phyloP scores from a whole-genome alignment of 768 basidiomycete genomes.

The Tulasnella sp. region DNA sequence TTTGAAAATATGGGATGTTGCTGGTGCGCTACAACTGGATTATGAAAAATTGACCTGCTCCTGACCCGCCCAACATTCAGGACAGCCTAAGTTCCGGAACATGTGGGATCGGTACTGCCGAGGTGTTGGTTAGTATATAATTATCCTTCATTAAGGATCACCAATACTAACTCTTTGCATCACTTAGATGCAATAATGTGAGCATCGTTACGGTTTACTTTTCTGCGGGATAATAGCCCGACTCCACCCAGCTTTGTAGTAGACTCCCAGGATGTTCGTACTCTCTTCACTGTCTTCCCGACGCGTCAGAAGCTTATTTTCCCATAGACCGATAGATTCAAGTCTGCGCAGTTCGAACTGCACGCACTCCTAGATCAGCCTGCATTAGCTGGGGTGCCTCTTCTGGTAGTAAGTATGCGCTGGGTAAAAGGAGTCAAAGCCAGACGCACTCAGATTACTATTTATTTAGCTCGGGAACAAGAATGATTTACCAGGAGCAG shows the following conservation, averaged over 20 bases:
- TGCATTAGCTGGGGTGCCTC: slow-evolving; percentile 53
- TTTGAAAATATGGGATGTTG: slow-evolving; percentile 91
- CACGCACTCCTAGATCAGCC: slow-evolving; percentile 63
- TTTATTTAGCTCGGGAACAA: slow-evolving; percentile 70
- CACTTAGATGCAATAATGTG: slow-evolving; percentile 68
- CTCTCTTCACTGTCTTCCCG: not conserved
- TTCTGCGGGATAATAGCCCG: slow-evolving; percentile 9
- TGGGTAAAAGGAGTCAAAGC: too few species aligned
- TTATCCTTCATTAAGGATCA: not conserved
- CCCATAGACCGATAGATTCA: slow-evolving; percentile 61
- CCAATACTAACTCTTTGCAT: not conserved
- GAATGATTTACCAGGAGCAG: slow-evolving; percentile 73
- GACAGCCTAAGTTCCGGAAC: slow-evolving; percentile 85
- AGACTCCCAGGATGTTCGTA: slow-evolving; percentile 71
- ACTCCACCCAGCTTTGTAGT: slow-evolving; percentile 61
- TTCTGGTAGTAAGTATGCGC: slow-evolving; percentile 63
- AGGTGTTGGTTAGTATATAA: slow-evolving; percentile 41
- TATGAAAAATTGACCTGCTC: slow-evolving; percentile 13
- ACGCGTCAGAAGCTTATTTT: not conserved
- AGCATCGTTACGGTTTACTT: slow-evolving; percentile 22
- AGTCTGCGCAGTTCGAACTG: slow-evolving; percentile 70
- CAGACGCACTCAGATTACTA: too few species aligned
- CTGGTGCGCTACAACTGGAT: slow-evolving; percentile 38
- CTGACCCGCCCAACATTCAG: slow-evolving; percentile 26
- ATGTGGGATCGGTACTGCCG: slow-evolving; percentile 73